These are phyloP conservation scores for Houttuynia cordata DNA, from an alignment of 164 flowering plant genomes.

Conservation along the genomic window DNA sequence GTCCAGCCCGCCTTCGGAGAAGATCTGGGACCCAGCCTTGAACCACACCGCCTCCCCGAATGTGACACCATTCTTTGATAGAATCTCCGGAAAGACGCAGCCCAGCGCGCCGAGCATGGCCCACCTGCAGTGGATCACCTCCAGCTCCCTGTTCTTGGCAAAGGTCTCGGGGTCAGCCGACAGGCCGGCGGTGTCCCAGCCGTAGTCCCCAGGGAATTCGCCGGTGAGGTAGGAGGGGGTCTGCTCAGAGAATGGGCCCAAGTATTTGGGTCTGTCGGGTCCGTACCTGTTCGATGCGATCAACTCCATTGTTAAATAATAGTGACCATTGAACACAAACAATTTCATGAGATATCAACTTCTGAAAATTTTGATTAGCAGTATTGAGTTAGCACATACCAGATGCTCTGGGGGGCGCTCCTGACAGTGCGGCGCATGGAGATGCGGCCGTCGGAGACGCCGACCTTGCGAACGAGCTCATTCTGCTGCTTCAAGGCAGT, in stretches of 20 bases:
- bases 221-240: conserved; percentile 21
- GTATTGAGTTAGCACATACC: conserved; percentile 12
- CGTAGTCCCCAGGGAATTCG: conserved; percentile 25
- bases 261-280: conserved; percentile 18
- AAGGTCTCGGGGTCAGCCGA: conserved; percentile 22
- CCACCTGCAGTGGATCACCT: conserved; percentile 20
- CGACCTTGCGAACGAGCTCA: conserved; percentile 33
- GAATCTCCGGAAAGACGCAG: conserved; percentile 15
- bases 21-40: conserved; percentile 22
- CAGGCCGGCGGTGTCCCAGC: conserved; percentile 22
- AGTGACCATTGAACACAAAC: neutral
- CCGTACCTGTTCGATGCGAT: conserved; percentile 13
- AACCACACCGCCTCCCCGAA: conserved; percentile 21
- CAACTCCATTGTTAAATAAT: neutral
- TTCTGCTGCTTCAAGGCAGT: conserved; percentile 28
- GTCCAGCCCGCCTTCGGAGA: conserved; percentile 20
- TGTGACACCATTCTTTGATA: conserved; percentile 15
- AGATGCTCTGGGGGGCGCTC: conserved; percentile 33
- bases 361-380: neutral
- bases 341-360: neutral
- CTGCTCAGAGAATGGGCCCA: conserved; percentile 22
- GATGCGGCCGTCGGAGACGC: conserved; percentile 22
- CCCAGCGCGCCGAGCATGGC: conserved; percentile 21
- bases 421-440: conserved; percentile 32
- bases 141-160: conserved; percentile 19